These are phyloP conservation scores for Lepidium aucheri DNA, from an alignment of 345 rosid genomes.

Conservation along the genomic window DNA sequence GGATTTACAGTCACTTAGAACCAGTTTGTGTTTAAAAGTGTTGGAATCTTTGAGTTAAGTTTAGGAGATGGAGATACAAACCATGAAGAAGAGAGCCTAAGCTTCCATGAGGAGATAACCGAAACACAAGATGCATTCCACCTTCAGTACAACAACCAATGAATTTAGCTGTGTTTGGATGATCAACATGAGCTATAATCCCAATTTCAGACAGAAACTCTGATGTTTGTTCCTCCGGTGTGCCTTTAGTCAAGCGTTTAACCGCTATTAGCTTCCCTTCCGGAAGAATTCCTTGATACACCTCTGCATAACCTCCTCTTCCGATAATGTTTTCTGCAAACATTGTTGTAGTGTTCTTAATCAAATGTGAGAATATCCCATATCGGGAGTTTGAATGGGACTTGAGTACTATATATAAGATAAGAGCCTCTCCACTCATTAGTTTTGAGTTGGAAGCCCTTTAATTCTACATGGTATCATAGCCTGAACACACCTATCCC, in stretches of 20 bases:
- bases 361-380: too few relatives aligned
- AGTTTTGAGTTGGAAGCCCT: too few relatives aligned
- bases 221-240: conserved; percentile 52
- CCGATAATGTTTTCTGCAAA: conserved; percentile 75
- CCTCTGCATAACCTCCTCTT: conserved; percentile 86
- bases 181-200: conserved; percentile 76
- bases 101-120: conserved; percentile 72
- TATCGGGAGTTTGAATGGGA: too few relatives aligned
- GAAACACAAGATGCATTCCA: conserved; percentile 78
- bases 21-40: not conserved
- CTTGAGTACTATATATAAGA: too few relatives aligned
- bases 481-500: too few relatives aligned
- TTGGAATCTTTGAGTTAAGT: not conserved
- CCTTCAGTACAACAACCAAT: conserved; percentile 77
- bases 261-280: conserved; percentile 69
- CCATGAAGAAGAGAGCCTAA: conserved; percentile 75
- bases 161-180: conserved; percentile 82
- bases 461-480: too few relatives aligned
- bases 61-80: conserved; percentile 15
- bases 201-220: conserved; percentile 79
- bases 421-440: too few relatives aligned
- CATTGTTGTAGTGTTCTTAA: not conserved
- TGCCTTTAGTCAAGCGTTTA: conserved; percentile 66
- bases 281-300: conserved; percentile 57
- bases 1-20: not conserved